These are phyloP conservation scores for Paxillus ammoniavirescens DNA, from an alignment of 768 basidiomycete genomes.

Conservation along the genomic window DNA sequence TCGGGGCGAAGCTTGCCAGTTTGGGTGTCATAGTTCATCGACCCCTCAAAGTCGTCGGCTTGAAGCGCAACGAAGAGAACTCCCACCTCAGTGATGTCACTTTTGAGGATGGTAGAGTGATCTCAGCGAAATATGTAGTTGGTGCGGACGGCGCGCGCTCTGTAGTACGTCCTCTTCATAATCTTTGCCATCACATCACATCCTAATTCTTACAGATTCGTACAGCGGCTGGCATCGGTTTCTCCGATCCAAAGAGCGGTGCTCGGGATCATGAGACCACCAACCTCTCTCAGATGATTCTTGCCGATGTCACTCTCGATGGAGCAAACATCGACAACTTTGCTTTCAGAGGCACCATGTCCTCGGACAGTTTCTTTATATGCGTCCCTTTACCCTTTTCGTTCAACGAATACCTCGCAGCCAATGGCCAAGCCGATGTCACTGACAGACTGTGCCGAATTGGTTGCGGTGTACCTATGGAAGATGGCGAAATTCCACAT, in stretches of 20 bases:
- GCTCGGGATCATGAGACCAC: constrained; percentile 20
- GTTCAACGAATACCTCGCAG: constrained; percentile 18
- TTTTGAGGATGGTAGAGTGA: constrained; percentile 45
- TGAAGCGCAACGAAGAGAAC: constrained; percentile 32
- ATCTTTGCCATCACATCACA: not conserved
- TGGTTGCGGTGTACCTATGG: constrained; percentile 36
- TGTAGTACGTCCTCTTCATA: constrained; percentile 29
- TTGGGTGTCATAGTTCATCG: constrained; percentile 34
- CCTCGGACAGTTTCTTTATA: constrained; percentile 34
- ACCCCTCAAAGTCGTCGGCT: constrained; percentile 39
- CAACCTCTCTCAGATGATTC: constrained; percentile 37
- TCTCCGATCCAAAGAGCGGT: constrained; percentile 41
- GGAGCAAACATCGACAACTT: not conserved
- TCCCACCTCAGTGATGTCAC: constrained; percentile 35
- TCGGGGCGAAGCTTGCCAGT: constrained; percentile 34
- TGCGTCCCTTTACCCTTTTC: constrained; percentile 35
- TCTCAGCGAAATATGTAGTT: constrained; percentile 46
- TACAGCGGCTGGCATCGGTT: constrained; percentile 38
- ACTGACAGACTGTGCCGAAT: constrained; percentile 37
- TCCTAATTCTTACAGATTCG: constrained; percentile 36
- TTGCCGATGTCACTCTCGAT: constrained; percentile 46
- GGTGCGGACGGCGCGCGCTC: constrained; percentile 54
- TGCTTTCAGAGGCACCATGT: constrained; percentile 21
- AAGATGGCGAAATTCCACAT: constrained; percentile 35
- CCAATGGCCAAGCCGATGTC: constrained; percentile 3